These are phyloP conservation scores for Dothideomycetidae sp. DNA, from an alignment of 2,329 filamentous ascomycete genomes.

Conservation along the genomic window DNA sequence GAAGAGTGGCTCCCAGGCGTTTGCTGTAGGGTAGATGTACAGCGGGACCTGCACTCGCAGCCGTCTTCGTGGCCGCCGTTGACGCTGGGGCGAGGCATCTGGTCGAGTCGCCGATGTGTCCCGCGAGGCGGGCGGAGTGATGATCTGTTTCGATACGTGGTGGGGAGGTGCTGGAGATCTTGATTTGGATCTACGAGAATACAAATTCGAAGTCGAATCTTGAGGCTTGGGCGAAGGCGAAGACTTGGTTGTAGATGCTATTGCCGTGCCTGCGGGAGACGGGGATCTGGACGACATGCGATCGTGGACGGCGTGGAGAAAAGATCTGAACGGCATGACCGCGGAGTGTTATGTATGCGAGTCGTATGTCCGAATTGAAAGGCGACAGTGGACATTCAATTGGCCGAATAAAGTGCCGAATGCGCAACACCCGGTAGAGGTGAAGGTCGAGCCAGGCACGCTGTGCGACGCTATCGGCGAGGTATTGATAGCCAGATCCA, in stretches of 20 bases:
- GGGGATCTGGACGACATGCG: neutral
- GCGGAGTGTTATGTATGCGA: too few relatives aligned
- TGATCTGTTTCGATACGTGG: neutral
- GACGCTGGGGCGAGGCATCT: neutral
- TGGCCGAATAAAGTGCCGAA: too few relatives aligned
- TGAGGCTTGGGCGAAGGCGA: neutral
- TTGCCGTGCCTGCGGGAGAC: neutral
- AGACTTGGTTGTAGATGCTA: too few relatives aligned
- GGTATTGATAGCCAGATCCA: too few relatives aligned
- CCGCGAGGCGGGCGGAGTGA: neutral
- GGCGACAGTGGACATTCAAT: too few relatives aligned
- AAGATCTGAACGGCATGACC: neutral
- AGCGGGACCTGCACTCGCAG: conserved; percentile 17
- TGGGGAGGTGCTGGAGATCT: neutral
- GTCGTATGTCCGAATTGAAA: too few relatives aligned
- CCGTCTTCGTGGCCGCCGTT: too few relatives aligned
- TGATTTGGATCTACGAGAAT: neutral
- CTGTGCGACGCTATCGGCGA: too few relatives aligned
- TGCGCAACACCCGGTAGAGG: too few relatives aligned
- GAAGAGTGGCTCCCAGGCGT: conserved; percentile 17
- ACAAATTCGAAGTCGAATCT: neutral
- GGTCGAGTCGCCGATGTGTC: neutral
- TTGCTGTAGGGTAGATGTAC: conserved; percentile 19
- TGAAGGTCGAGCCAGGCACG: too few relatives aligned
- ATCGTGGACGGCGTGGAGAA: neutral